Evolutionary conservation across 495 filamentous ascomycete species (phyloP).

Genomic region (Xylaria sp.): DNA sequence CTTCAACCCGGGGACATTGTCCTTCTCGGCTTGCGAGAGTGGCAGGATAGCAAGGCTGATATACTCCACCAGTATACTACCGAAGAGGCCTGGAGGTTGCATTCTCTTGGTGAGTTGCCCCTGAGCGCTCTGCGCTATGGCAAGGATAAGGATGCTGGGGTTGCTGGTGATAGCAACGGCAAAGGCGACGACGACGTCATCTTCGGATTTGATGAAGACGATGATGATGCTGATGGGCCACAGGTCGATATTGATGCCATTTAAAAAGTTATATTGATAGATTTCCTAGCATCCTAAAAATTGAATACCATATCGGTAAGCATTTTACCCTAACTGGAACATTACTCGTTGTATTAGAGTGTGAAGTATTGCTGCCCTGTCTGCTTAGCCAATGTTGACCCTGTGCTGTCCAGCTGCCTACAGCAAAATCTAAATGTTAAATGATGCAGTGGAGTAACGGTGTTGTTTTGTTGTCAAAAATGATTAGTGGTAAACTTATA

Average conservation of each 20-base stretch:
- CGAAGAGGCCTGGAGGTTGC: not conserved
- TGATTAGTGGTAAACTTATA: no score
- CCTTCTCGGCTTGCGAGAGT: not conserved
- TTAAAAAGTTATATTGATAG: no score
- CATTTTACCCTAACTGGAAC: no score
- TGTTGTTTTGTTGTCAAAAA: no score
- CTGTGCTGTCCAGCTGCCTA: no score
- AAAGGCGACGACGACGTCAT: not conserved
- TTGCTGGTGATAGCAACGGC: not conserved
- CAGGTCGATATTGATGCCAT: not conserved
- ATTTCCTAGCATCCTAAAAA: no score
- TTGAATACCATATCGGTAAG: no score
- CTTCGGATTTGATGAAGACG: not conserved
- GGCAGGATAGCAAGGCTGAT: not conserved
- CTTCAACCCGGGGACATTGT: not conserved
- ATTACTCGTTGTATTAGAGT: no score
- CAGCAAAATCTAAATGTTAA: no score
- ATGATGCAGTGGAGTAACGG: no score
- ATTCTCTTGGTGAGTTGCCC: not conserved
- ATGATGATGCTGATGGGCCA: not conserved
- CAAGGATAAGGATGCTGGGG: not conserved
- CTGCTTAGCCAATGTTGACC: no score
- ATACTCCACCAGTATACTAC: not conserved
- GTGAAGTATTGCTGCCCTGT: no score
- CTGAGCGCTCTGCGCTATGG: not conserved